Evolutionary conservation across 345 rosid genomes (phyloP).

Genomic region (Chamaenerion angustifolium): DNA sequence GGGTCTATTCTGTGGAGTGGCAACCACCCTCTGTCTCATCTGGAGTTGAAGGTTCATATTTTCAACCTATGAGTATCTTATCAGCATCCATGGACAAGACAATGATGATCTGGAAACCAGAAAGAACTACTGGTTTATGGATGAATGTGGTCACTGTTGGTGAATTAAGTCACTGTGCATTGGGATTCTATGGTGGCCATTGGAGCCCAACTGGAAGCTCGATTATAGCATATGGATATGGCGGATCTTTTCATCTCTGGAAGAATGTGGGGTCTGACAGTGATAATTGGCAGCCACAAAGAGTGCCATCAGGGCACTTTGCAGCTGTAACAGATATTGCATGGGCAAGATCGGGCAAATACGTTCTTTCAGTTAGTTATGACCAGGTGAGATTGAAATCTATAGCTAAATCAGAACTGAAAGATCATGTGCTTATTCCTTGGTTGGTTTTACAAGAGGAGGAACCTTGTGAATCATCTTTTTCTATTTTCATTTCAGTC

Average conservation of each 20-base stretch:
- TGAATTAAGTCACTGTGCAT: conserved; percentile 87
- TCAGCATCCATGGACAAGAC: conserved; percentile 98
- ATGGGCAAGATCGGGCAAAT: conserved; percentile 68
- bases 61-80: conserved; percentile 64
- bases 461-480: background rate
- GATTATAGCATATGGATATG: conserved; percentile 86
- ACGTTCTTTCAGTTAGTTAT: conserved; percentile 74
- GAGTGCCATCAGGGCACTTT: conserved; percentile 85
- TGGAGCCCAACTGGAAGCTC: conserved; percentile 64
- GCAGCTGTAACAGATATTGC: conserved; percentile 67
- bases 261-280: conserved; percentile 44
- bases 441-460: background rate
- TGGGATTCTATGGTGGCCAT: conserved; percentile 96
- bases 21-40: conserved; percentile 42
- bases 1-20: conserved; percentile 97
- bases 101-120: conserved; percentile 99
- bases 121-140: conserved; percentile 79
- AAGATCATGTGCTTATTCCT: background rate
- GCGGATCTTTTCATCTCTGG: conserved; percentile 88
- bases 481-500: background rate
- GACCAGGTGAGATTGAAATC: conserved; percentile 51
- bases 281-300: conserved; percentile 85
- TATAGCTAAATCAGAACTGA: background rate
- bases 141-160: conserved; percentile 95
- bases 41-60: conserved; percentile 16